These are phyloP conservation scores for Chloranthus sessilifolius DNA, from an alignment of 164 flowering plant species.

Conservation along the genomic window DNA sequence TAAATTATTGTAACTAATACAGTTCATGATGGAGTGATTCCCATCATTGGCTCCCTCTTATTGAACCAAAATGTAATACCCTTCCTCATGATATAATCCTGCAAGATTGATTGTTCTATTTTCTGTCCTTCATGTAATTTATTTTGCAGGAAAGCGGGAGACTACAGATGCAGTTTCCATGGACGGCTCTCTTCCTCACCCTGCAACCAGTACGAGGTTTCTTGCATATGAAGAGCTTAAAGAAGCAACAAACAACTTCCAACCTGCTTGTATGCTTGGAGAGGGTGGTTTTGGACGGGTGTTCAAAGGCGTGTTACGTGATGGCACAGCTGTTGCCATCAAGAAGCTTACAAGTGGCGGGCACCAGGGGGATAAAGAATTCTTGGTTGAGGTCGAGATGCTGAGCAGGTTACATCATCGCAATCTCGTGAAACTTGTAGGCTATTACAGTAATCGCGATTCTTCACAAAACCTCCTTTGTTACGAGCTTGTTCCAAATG, in stretches of 20 bases:
- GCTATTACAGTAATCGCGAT: conserved; percentile 77
- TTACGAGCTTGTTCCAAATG: conserved; percentile 96
- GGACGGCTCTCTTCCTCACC: conserved; percentile 76
- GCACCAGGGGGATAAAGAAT: conserved; percentile 92
- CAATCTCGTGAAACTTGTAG: conserved; percentile 95
- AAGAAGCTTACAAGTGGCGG: conserved; percentile 88
- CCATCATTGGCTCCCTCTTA: no score
- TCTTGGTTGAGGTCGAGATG: conserved; percentile 96
- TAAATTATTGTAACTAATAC: no score
- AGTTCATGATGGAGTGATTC: no score
- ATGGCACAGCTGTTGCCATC: conserved; percentile 96
- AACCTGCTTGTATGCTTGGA: conserved; percentile 74
- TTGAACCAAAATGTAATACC: no score
- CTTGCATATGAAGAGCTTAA: conserved; percentile 87
- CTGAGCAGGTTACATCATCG: conserved; percentile 98
- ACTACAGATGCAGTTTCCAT: conserved; percentile 36
- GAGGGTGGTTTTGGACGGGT: conserved; percentile 98
- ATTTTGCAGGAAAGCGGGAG: conserved; percentile 49
- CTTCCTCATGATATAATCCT: no score
- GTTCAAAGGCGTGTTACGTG: conserved; percentile 84
- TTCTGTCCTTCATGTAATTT: no score
- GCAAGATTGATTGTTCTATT: no score
- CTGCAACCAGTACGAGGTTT: conserved; percentile 80
- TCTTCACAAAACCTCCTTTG: conserved; percentile 86
- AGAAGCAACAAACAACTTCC: conserved; percentile 91